Base-by-base conservation (phyloP, 2,329 filamentous ascomycete genomes). In the Acrocalymma vagum region DNA sequence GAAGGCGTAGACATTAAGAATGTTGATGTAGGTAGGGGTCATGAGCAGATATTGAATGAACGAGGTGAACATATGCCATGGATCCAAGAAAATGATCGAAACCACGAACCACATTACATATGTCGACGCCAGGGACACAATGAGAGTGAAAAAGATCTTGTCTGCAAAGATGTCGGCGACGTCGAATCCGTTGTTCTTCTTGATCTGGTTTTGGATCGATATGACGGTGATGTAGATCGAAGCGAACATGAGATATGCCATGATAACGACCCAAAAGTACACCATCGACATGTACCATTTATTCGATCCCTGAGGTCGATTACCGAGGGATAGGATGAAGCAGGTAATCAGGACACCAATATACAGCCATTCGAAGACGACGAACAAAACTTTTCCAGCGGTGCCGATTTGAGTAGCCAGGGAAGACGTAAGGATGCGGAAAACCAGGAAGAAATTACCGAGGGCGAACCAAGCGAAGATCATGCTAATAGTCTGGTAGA, bases 391-490 rank as follows among this genome's bases (percentile, higher is more conserved):
- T 25, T 83, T 83, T 38, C 94, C 94, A 8, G 83, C 83, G 4
- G 81, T 85, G 32, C 91, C 90, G 2, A 96, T 80, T 17, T 96
- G 79, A 17, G 82, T 79, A 29, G 90, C 87, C 53, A 99, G 77
- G 61, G 92, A 96, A 9, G 85, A 87, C 1, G 93, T 97, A 52
- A 99, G 77, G 66, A 99, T 97, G 71, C 92, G 92, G 78, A 99
- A 99, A 57, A 99, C 93, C 64, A 99, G 76, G 81, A 97, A 99
- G 81, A 99, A 99, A 75, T 99, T 99, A 65, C 94, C 84, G 63
- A 97, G 94, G 60, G 88, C 90, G 67, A 99, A 97, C 94, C 94
- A 99, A 37, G 94, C 92, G 69, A 97, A 99, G 64, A 99, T 81
- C 90, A 97, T 96, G 78, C 90, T 95, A 72, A 93, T 80, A 1